A percentile compares a stretch with the other conserved stretches of the same genome.
Conservation (phyloP, 768 basidiomycete genomes). For the Mycena leptocephala region DNA sequence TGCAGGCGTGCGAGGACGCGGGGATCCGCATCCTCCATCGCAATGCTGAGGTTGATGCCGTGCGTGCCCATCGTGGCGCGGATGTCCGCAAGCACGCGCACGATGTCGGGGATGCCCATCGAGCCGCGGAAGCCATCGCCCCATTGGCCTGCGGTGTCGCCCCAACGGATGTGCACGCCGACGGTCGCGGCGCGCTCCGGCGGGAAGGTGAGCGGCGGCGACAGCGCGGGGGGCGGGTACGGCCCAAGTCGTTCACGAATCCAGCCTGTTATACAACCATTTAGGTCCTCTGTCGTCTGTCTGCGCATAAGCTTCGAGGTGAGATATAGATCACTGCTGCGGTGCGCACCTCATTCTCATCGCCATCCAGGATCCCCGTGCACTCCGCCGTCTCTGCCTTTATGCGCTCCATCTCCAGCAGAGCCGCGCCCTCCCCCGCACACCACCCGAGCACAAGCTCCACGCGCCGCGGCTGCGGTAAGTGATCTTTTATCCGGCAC, state of each 20-base stretch:
- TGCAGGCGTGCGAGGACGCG: neutral
- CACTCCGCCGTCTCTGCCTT: neutral
- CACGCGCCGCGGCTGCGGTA: neutral
- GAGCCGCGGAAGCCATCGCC: constrained; percentile 14
- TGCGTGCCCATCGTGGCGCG: constrained; percentile 55
- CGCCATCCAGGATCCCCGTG: constrained; percentile 20
- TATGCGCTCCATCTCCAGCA: neutral
- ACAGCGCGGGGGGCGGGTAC: neutral
- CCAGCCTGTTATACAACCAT: constrained; percentile 28
- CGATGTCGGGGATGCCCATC: constrained; percentile 13
- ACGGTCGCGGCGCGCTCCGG: constrained; percentile 7
- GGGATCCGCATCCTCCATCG: constrained; percentile 18
- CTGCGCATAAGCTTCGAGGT: neutral
- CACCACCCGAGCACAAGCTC: constrained; percentile 15
- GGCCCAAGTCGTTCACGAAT: constrained; percentile 14
- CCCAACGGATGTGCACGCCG: constrained; percentile 29
- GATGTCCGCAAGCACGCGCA: constrained; percentile 57
- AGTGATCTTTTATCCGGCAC: constrained; percentile 15
- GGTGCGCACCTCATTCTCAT: constrained; percentile 2
- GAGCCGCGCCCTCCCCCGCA: constrained; percentile 7
- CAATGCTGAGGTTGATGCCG: constrained; percentile 6
- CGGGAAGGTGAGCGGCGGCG: neutral
- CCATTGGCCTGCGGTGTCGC: constrained; percentile 24
- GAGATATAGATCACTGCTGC: neutral
- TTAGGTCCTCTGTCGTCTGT: constrained; percentile 24